Evolutionary conservation across 2,329 filamentous ascomycete species (phyloP).

Genomic region (Zymoseptoria tritici): DNA sequence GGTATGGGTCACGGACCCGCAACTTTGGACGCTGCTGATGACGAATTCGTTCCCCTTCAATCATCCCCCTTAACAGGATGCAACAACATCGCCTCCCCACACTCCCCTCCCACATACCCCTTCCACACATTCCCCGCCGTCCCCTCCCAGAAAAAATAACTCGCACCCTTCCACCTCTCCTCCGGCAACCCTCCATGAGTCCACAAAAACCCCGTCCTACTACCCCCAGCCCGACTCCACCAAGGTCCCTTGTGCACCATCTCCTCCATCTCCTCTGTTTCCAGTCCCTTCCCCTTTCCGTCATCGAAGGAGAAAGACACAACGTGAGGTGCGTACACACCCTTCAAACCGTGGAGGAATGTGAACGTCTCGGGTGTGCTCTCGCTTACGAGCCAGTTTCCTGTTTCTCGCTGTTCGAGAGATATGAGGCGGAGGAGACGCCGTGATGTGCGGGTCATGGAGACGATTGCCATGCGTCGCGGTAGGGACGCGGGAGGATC

Average conservation of each 20-base stretch:
- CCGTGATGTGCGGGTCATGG: slow-evolving; percentile 63
- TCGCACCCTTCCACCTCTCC: slow-evolving; percentile 1
- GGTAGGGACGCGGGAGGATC: slow-evolving; percentile 38
- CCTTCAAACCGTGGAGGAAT: slow-evolving; percentile 69
- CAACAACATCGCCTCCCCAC: slow-evolving; percentile 1
- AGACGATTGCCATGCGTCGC: slow-evolving; percentile 64
- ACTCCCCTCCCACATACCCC: slow-evolving; percentile 3
- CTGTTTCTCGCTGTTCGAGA: slow-evolving; percentile 1
- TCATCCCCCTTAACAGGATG: slow-evolving; percentile 6
- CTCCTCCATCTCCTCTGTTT: slow-evolving; percentile 36
- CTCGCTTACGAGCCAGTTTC: slow-evolving; percentile 56
- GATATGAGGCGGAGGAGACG: slow-evolving; percentile 49
- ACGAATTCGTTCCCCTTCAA: too few species aligned
- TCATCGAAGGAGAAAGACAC: slow-evolving; percentile 68
- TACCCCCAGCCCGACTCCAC: slow-evolving; percentile 1
- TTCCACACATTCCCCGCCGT: slow-evolving; percentile 1
- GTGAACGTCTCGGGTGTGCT: slow-evolving; percentile 74
- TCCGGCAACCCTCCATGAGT: slow-evolving; percentile 1
- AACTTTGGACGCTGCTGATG: too few species aligned
- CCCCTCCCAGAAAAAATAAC: slow-evolving; percentile 8
- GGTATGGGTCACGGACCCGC: too few species aligned
- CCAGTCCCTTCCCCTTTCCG: not conserved
- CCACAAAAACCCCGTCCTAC: slow-evolving; percentile 3
- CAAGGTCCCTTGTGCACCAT: slow-evolving; percentile 22
- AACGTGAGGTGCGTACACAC: slow-evolving; percentile 66